Evolutionary conservation across 371 early-diverging fungal genomes (phyloP).

Genomic region (Actinomortierella wolfii): DNA sequence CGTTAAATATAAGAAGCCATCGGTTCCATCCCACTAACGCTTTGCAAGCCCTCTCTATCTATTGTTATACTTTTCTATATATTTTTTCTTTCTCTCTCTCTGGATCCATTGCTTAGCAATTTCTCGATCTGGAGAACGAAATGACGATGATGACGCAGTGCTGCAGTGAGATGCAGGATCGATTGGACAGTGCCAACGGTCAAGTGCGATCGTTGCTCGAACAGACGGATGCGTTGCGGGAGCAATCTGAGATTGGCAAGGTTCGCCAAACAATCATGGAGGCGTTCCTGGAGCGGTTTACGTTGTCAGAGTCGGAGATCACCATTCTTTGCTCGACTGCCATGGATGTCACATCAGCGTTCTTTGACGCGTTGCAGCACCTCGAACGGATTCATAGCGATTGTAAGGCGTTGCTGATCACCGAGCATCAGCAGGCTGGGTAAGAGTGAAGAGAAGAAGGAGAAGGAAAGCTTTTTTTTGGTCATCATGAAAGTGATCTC

Average conservation of each 20-base stretch:
- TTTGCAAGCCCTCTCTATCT: conserved; percentile 6
- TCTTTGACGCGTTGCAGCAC: conserved; percentile 76
- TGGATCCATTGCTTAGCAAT: conserved; percentile 49
- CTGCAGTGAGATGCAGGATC: conserved; percentile 67
- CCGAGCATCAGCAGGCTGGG: conserved; percentile 80
- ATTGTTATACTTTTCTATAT: conserved; percentile 2
- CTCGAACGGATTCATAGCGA: conserved; percentile 76
- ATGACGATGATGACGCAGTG: conserved; percentile 60
- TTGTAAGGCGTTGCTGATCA: conserved; percentile 77
- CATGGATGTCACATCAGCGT: conserved; percentile 58
- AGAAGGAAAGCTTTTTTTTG: conserved; percentile 3
- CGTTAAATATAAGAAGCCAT: conserved; percentile 4
- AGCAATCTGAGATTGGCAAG: conserved; percentile 59
- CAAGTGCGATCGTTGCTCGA: conserved; percentile 68
- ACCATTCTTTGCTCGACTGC: conserved; percentile 56
- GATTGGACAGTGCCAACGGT: conserved; percentile 55
- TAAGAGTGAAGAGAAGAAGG: conserved; percentile 44
- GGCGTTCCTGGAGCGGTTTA: conserved; percentile 72
- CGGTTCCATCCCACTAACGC: conserved; percentile 12
- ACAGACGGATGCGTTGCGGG: conserved; percentile 67
- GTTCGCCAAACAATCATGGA: conserved; percentile 57
- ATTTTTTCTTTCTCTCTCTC: not conserved
- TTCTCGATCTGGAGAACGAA: conserved; percentile 58
- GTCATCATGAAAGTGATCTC: no score
- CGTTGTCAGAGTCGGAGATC: conserved; percentile 69